Evolutionary conservation across 2,329 filamentous ascomycete species (phyloP).

Genomic region (Sarocladium oryzae): DNA sequence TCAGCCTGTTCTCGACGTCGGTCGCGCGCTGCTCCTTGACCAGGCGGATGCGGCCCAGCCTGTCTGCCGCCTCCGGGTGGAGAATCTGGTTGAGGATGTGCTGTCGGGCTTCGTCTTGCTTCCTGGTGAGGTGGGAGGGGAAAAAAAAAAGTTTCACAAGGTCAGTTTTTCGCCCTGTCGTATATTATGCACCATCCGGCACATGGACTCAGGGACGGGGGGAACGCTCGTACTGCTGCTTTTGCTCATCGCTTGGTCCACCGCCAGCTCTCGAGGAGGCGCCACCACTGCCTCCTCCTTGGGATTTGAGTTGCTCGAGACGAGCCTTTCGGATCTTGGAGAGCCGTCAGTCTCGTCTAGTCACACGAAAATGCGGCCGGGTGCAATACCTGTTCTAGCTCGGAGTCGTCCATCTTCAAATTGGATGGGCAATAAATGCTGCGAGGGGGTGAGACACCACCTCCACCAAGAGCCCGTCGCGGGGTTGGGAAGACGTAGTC

Average conservation of each 20-base stretch:
- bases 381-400: constrained; percentile 32
- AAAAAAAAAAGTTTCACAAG: constrained; percentile 10
- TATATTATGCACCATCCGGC: too few species aligned
- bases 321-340: constrained; percentile 81
- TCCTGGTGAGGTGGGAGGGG: constrained; percentile 26
- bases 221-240: constrained; percentile 35
- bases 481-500: background rate
- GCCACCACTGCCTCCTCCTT: constrained; percentile 48
- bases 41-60: constrained; percentile 86
- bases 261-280: constrained; percentile 20
- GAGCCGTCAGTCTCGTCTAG: background rate
- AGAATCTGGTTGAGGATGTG: constrained; percentile 88
- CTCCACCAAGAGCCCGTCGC: constrained; percentile 10
- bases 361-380: too few species aligned
- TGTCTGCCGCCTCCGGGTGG: constrained; percentile 86
- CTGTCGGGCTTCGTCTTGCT: constrained; percentile 63
- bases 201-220: background rate
- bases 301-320: constrained; percentile 83
- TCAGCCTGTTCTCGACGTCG: constrained; percentile 87
- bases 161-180: too few species aligned
- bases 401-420: constrained; percentile 35
- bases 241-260: constrained; percentile 51
- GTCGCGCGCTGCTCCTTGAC: constrained; percentile 88
- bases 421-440: constrained; percentile 8
- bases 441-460: too few species aligned